Percentiles rank a stretch among this genome's conserved stretches.
phyloP scores from a whole-genome alignment of 805 yeast genomes.

The Saturnispora mendoncae region DNA sequence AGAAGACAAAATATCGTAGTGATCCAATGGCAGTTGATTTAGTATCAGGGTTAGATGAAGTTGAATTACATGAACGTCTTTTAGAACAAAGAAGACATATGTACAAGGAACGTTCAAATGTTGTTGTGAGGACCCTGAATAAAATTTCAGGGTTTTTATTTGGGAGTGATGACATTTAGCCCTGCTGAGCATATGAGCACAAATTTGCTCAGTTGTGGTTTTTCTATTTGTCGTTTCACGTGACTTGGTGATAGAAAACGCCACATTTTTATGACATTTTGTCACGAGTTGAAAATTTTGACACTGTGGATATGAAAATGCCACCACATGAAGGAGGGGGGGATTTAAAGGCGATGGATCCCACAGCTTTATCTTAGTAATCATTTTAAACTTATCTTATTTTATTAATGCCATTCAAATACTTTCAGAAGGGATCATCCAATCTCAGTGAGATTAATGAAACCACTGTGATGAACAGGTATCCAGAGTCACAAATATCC shows the following conservation, averaged over 20 bases:
- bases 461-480: not conserved
- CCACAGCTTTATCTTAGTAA: not conserved
- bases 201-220: not conserved
- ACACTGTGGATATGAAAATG: not conserved
- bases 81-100: constrained; percentile 12
- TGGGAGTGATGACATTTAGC: constrained; percentile 10
- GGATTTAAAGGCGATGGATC: not conserved
- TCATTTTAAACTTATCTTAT: not conserved
- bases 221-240: not conserved
- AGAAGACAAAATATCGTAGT: constrained; percentile 37
- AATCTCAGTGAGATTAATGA: not conserved
- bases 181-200: constrained; percentile 4
- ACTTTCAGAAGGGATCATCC: not conserved
- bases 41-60: constrained; percentile 43
- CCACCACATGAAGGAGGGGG: not conserved
- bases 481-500: not conserved
- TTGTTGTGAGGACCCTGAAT: constrained; percentile 3
- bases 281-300: constrained; percentile 3
- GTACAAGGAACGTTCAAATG: constrained; percentile 5
- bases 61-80: constrained; percentile 45
- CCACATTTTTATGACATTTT: not conserved
- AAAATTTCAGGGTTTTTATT: constrained; percentile 12
- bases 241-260: not conserved
- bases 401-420: not conserved
- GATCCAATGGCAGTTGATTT: constrained; percentile 44